Evolutionary conservation across 148 eudicot genomes (phyloP), one percentile per base, ranked within the genome.

Genomic region (Euryodendron excelsum): DNA sequence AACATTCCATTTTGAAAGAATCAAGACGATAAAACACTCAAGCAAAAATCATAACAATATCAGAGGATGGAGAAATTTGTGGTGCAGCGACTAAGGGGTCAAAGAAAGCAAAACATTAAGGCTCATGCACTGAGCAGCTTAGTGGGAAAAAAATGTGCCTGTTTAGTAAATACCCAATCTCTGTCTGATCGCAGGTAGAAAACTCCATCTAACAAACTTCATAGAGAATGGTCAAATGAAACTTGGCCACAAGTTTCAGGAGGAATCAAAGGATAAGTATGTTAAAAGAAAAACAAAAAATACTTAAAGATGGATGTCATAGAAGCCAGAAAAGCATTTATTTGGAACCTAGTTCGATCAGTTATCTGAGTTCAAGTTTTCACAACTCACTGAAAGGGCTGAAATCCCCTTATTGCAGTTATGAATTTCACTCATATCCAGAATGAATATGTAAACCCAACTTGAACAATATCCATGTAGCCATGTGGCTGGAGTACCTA

Each of bases 281-380:
- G 13, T 14, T 21, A 37, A 10, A n/a, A 33, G n/a, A n/a, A n/a
- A n/a, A n/a, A n/a, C n/a, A n/a, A n/a, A n/a, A n/a, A n/a, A 25
- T 28, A 18, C 12, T 20, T 37, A 21, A 21, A 39, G 3, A 37
- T 64, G 37, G 37, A 67, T 67, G 71, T 18, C 12, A 36, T 12
- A 20, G 12, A 68, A 41, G 18, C 41, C 25, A 68, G 14, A 41
- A 68, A 11, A 52, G 60, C 37, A 69, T 45, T 50, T 69, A 50
- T 45, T 23, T 28, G 27, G 73, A 69, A 69, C 36, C 73, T 72
- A 30, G 13, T 48, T 30, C 23, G n/a, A 72, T 48, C 53, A 69
- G 23, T 14, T 69, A 18, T 69, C 15, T 15, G 15, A 69, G 33
- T 69, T 69, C 55, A 69, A 13, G 31, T 69, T 31, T 72, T 21